phyloP scores from a whole-genome alignment of 1,139 yeast genomes.

The Pichia sp. region DNA sequence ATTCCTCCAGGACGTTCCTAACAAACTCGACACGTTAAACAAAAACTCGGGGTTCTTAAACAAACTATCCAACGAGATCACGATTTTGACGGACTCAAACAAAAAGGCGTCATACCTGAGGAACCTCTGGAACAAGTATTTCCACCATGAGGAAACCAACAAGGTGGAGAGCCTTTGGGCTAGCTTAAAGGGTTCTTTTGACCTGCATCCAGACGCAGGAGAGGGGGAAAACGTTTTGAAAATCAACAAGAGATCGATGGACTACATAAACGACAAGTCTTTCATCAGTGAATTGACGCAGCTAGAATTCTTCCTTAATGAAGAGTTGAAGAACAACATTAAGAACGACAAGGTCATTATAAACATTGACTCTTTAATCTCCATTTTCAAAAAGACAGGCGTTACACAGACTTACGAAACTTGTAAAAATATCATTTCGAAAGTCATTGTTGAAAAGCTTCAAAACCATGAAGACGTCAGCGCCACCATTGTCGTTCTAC shows the following conservation, averaged over 20 bases:
- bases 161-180: slow-evolving; percentile 39
- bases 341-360: slow-evolving; percentile 29
- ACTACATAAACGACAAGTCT: slow-evolving; percentile 40
- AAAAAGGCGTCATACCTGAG: slow-evolving; percentile 15
- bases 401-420: slow-evolving; percentile 39
- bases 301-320: slow-evolving; percentile 36
- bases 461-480: slow-evolving; percentile 18
- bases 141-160: slow-evolving; percentile 31
- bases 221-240: slow-evolving; percentile 7
- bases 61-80: slow-evolving; percentile 38
- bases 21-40: slow-evolving; percentile 18
- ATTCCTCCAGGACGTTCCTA: slow-evolving; percentile 26
- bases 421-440: slow-evolving; percentile 36
- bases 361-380: slow-evolving; percentile 40
- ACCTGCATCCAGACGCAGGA: slow-evolving; percentile 6
- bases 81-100: slow-evolving; percentile 29
- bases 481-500: slow-evolving; percentile 35
- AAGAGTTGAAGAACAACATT: slow-evolving; percentile 27
- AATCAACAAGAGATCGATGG: slow-evolving; percentile 25
- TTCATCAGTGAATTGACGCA: slow-evolving; percentile 48
- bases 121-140: slow-evolving; percentile 34
- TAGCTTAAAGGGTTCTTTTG: slow-evolving; percentile 27
- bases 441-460: slow-evolving; percentile 29
- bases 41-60: slow-evolving; percentile 15
- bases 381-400: slow-evolving; percentile 43